These are phyloP conservation scores for Zea mays DNA, from an alignment of 176 grass and related monocot species.

Conservation along the genomic window Zm-B73-REFERENCE-NAM-5.0 NC_050103.1:2730501-2731000, in stretches of 20 bases:
- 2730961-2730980: conserved; percentile 19
- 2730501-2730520: conserved; percentile 71
- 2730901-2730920: background rate
- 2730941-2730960: conserved; percentile 1
- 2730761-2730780: conserved; percentile 37
- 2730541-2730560: conserved; percentile 91
- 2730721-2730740: conserved; percentile 88
- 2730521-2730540: conserved; percentile 77
- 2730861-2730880: background rate
- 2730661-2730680: conserved; percentile 83
- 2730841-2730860: background rate
- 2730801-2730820: conserved; percentile 14
- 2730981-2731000: background rate
- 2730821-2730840: conserved; percentile 9
- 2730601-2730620: conserved; percentile 74
- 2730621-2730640: conserved; percentile 92
- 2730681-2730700: conserved; percentile 53
- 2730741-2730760: conserved; percentile 85
- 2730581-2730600: conserved; percentile 87
- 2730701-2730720: conserved; percentile 72
- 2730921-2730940: conserved; percentile 9
- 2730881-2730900: conserved; percentile 2
- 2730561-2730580: conserved; percentile 76
- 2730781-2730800: conserved; percentile 25
- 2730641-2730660: conserved; percentile 72